Percentiles rank a stretch among this genome's conserved stretches.
phyloP scores from a whole-genome alignment of 1,139 yeast species.

The Candida sanyaensis region DNA sequence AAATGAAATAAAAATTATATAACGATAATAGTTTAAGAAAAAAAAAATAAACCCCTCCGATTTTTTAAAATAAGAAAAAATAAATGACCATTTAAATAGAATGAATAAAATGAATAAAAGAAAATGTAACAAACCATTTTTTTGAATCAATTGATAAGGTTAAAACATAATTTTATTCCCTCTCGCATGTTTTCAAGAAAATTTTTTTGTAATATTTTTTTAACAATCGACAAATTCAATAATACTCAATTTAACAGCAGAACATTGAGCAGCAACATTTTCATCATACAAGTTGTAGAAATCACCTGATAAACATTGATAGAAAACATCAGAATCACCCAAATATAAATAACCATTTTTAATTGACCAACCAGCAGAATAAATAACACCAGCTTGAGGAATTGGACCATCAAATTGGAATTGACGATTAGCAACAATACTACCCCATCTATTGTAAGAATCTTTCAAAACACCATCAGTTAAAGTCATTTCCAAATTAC shows the following conservation, averaged over 20 bases:
- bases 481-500: constrained; percentile 46
- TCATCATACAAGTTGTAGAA: constrained; percentile 83
- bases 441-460: constrained; percentile 69
- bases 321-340: constrained; percentile 66
- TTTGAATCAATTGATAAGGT: neutral
- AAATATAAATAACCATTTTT: constrained; percentile 68
- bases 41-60: neutral
- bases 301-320: constrained; percentile 77
- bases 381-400: constrained; percentile 87
- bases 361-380: constrained; percentile 79
- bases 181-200: neutral
- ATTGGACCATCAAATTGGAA: constrained; percentile 91
- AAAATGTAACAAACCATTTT: neutral
- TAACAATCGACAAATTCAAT: constrained; percentile 68
- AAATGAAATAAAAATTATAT: neutral
- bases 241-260: constrained; percentile 60
- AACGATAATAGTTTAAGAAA: neutral
- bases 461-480: constrained; percentile 58
- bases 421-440: constrained; percentile 83
- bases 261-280: constrained; percentile 66
- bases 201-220: neutral
- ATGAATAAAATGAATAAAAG: neutral
- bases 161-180: too few relatives aligned
- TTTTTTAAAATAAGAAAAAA: neutral
- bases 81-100: neutral